A percentile compares a stretch with the other conserved stretches of the same genome.
Evolutionary conservation across 768 basidiomycete genomes (phyloP).

Genomic region (Cubamyces lactineus): DNA sequence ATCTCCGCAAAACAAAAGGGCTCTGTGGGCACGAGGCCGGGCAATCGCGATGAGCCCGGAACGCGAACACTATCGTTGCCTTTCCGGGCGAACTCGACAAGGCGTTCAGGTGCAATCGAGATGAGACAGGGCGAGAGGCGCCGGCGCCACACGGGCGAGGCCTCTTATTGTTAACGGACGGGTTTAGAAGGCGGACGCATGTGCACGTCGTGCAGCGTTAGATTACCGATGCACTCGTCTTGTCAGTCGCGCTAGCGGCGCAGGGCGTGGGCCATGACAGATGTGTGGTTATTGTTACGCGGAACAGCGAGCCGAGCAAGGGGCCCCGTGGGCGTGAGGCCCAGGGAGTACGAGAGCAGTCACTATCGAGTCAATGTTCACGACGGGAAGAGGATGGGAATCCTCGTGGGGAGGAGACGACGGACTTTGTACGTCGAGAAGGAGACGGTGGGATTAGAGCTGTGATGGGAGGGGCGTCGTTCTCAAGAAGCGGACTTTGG

Average conservation of each 20-base stretch:
- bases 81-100: not conserved
- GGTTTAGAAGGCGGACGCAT: not conserved
- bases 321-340: not conserved
- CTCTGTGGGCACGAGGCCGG: not conserved
- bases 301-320: not conserved
- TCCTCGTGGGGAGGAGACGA: too few species aligned
- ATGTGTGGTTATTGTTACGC: not conserved
- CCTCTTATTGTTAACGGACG: conserved; percentile 5
- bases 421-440: too few species aligned
- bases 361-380: too few species aligned
- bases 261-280: not conserved
- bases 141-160: conserved; percentile 4
- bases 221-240: not conserved
- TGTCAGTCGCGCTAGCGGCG: not conserved
- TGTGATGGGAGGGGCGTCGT: not conserved
- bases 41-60: not conserved
- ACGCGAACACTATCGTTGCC: conserved; percentile 13
- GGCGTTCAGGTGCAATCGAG: not conserved
- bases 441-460: not conserved
- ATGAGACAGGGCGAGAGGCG: not conserved
- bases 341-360: not conserved
- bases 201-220: not conserved
- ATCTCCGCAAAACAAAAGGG: conserved; percentile 8
- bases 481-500: not conserved
- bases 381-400: too few species aligned